Evolutionary conservation across 148 eudicot species (phyloP), one percentile per base, ranked within the genome.

Genomic region (Vaccinium vitisidaea): DNA sequence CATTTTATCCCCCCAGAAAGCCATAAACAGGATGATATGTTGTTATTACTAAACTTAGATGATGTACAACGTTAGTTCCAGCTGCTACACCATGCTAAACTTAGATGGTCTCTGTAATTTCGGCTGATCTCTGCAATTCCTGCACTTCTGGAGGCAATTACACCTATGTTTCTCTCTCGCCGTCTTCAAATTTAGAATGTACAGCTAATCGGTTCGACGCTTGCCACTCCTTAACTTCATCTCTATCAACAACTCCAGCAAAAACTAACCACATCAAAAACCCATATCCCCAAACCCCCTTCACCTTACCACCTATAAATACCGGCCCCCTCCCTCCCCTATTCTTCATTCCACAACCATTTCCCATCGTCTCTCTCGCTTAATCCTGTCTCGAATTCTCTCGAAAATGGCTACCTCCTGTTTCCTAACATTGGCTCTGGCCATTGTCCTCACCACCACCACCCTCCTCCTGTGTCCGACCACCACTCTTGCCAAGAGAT

Each of bases 221-320:
- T 49, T 30, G 8, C 87, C 91, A 87, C 87, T n/a, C 56, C 13
- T 86, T 86, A 1, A 16, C 53, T 43, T 77, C 53, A 10, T 54
- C 49, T 30, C 39, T 32, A 13, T n/a, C 56, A 14, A 69, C 25
- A 67, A n/a, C 77, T 65, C 65, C n/a, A 25, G 49, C 82, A 11
- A 32, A 25, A 2, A 16, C 83, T 15, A 30, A 19, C n/a, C 11
- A 10, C 12, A 32, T 27, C 65, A 30, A 58, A 54, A 80, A n/a
- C 27, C 27, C 36, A 12, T 43, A 12, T 5, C 32, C 1, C 49
- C 1, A 14, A 76, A 76, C 46, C 79, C 25, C 43, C 59, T 55
- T 79, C 43, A 43, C 25, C 65, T 16, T 25, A 0, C 30, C 46
- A 53, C 19, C 4, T 79, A 55, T 79, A 79, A 25, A 55, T 2